Evolutionary conservation across 2,329 filamentous ascomycete genomes (phyloP), one percentile per base, ranked within the genome.

Genomic region (Cladosporium sphaerospermum): DNA sequence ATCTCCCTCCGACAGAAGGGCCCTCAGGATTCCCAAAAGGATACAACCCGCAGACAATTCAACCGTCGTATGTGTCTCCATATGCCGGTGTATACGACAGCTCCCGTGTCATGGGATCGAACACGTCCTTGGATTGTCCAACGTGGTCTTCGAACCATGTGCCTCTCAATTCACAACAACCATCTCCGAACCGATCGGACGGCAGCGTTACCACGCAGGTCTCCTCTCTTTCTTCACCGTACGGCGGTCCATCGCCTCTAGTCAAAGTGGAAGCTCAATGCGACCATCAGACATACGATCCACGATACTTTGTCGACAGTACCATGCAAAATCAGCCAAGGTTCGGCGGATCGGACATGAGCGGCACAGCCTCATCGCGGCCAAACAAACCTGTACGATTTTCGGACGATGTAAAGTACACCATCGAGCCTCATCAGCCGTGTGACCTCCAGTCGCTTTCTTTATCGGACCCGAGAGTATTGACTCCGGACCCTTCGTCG

Each of bases 401-500:
- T 16, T 11, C 45, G 5, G 46, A 48, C 36, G 45, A 49, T 23
- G 13, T 43, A 14, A 44, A 37, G 5, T 31, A 46, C 5, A 28
- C 45, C 18, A 39, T 36, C 9, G 37, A 45, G 5, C 11, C 36
- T 9, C 28, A 37, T 34, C n/a, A 14, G 11, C 28, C 48, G 1
- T 44, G 44, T 19, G 40, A 44, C 18, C 13, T 51, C 13, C 40
- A 51, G 13, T 44, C 48, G 32, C 45, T 49, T 7, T 48, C 23
- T 7, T 28, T 28, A 28, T 28, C 23, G 23, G 40, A 47, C 23
- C 18, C 40, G 19, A 37, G 40, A 18, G 39, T 43, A 39, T 10
- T 39, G 33, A 54, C n/a, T 19, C 18, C 36, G 16, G 46, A 51
- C n/a, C 16, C 41, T 28, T 57, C 60, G 34, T 42, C 50, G 18